Conservation (phyloP, 179 eudicot species). For the Gypsophila paniculata region DNA sequence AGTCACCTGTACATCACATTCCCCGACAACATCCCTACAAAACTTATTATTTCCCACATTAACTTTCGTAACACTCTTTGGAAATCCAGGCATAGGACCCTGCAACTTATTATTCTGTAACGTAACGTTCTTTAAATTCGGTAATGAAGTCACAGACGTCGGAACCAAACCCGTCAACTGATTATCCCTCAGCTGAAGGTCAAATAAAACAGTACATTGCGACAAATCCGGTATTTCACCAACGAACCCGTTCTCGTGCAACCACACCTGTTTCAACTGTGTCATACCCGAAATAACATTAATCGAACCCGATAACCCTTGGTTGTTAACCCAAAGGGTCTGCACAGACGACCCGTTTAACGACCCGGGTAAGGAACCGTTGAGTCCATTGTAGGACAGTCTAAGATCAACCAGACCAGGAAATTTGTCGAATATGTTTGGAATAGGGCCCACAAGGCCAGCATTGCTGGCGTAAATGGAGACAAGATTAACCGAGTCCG, state of each 20-base stretch:
- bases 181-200: slow-evolving; percentile 73
- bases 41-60: slow-evolving; percentile 33
- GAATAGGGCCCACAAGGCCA: slow-evolving; percentile 41
- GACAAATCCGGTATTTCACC: slow-evolving; percentile 64
- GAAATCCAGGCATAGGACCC: slow-evolving; percentile 54
- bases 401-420: slow-evolving; percentile 38
- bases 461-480: slow-evolving; percentile 32
- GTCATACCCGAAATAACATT: slow-evolving; percentile 44
- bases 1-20: slow-evolving; percentile 56
- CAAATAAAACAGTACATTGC: slow-evolving; percentile 41
- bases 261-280: slow-evolving; percentile 46
- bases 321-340: slow-evolving; percentile 49
- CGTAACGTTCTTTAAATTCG: slow-evolving; percentile 40
- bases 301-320: slow-evolving; percentile 47
- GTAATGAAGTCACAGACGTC: slow-evolving; percentile 29
- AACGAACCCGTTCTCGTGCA: slow-evolving; percentile 49
- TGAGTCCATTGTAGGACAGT: slow-evolving; percentile 48
- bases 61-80: slow-evolving; percentile 19
- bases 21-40: slow-evolving; percentile 40
- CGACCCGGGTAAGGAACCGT: slow-evolving; percentile 45
- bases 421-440: slow-evolving; percentile 48
- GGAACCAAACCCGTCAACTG: slow-evolving; percentile 55
- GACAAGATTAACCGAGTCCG: slow-evolving; percentile 30
- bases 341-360: slow-evolving; percentile 35
- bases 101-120: slow-evolving; percentile 61